Base-by-base conservation (phyloP, 768 basidiomycete species). In the Psilocybe cubensis region DNA sequence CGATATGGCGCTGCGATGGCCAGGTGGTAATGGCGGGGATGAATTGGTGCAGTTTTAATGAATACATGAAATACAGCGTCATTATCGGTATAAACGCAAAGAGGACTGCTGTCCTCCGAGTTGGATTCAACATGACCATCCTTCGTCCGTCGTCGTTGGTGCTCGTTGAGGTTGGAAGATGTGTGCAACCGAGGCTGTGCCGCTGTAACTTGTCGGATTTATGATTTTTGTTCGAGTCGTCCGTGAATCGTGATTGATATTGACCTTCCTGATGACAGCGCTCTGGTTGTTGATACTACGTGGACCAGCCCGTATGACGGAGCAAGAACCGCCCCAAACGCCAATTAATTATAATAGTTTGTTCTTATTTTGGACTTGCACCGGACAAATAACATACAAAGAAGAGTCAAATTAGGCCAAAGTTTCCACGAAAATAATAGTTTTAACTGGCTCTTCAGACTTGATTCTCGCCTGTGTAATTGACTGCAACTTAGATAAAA, bases 41-140 rank as follows among this genome's bases (percentile, higher is more conserved):
- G 20, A 68, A 56, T 14, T 57, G 25, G 35, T 63, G 64, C 1
- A 70, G 53, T 51, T 65, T 67, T 45, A 67, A 53, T 41, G 63
- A 63, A 46, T 64, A 66, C 7, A 68, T 40, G 29, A 68, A 42
- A 52, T 66, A 68, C 31, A 70, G 54, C 1, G 50, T 48, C 25
- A 68, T 48, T 20, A 70, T 8, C 1, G 68, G 68, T 23, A 67
- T 18, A 23, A 67, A 69, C 27, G 65, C 66, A 21, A 58, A 59
- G 24, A 68, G 9, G 11, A 69, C 57, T 12, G 68, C 68, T 9
- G 28, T 56, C 45, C 68, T 58, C 35, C 68, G 52, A 11, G 63
- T 67, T 20, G 62, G 52, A 44, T 65, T 63, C 10, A 58, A 50
- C 11, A 65, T 65, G 24, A 61, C 47, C 64, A 68, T 68, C 42